Conservation (phyloP, 768 basidiomycete genomes). For the Podaxis carcinomalis region DNA sequence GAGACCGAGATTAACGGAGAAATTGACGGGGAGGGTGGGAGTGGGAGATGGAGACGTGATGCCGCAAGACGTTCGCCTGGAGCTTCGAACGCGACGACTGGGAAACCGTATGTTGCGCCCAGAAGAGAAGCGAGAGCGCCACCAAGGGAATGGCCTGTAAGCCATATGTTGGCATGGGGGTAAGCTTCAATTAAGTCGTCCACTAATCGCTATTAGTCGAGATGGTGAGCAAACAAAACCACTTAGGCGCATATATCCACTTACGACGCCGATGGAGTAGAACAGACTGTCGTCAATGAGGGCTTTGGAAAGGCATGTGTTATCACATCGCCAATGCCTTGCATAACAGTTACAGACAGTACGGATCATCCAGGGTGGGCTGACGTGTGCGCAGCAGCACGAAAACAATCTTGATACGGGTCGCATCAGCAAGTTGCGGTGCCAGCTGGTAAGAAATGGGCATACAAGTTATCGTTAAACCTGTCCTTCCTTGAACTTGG, state of each 20-base stretch:
- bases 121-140: conserved; percentile 86
- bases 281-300: conserved; percentile 89
- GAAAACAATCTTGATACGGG: conserved; percentile 52
- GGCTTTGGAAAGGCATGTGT: conserved; percentile 76
- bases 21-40: conserved; percentile 61
- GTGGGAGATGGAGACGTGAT: conserved; percentile 78
- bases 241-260: conserved; percentile 21
- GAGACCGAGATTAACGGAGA: not conserved
- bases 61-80: conserved; percentile 76
- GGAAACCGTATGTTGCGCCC: conserved; percentile 86
- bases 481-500: conserved; percentile 90
- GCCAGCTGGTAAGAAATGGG: not conserved
- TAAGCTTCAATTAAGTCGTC: conserved; percentile 83
- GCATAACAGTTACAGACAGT: conserved; percentile 89
- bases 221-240: not conserved
- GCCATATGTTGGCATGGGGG: conserved; percentile 82
- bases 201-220: conserved; percentile 62
- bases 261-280: conserved; percentile 81
- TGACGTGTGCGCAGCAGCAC: conserved; percentile 91
- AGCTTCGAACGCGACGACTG: conserved; percentile 87
- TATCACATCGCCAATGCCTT: conserved; percentile 68
- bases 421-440: not conserved
- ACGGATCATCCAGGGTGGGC: conserved; percentile 79
- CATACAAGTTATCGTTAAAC: conserved; percentile 79
- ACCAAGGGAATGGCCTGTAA: conserved; percentile 88